Percentiles rank a stretch among this genome's conserved stretches.
Conservation (phyloP, 331 rosid genomes). For the Malus hybrid region DNA sequence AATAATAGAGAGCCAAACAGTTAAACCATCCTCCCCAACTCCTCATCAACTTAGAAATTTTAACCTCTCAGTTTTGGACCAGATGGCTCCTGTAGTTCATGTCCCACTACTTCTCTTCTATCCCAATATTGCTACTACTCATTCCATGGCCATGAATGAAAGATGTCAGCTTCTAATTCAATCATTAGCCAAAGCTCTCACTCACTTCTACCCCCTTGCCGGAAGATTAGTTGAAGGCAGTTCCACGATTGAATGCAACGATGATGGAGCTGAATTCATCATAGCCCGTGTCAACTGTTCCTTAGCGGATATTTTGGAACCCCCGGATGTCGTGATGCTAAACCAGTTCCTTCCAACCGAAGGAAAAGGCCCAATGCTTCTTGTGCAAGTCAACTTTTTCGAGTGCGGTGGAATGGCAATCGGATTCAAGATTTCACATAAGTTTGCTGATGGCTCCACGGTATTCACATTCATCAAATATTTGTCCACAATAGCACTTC, state of each 20-base stretch:
- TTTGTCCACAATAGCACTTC: not conserved
- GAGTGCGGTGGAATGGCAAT: not conserved
- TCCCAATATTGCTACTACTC: not conserved
- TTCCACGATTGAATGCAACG: not conserved
- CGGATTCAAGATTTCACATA: not conserved
- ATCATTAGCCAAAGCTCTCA: not conserved
- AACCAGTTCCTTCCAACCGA: not conserved
- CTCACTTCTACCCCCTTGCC: constrained; percentile 2
- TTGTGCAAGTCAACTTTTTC: not conserved
- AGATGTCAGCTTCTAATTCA: not conserved
- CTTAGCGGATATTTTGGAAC: constrained; percentile 1
- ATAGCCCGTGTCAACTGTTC: not conserved
- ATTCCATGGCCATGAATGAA: too few species aligned
- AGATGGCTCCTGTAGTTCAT: not conserved
- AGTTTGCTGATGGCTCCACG: not conserved
- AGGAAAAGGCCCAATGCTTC: not conserved
- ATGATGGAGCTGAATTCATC: not conserved
- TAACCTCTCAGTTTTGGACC: not conserved
- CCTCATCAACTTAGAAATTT: not conserved
- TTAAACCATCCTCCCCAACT: not conserved
- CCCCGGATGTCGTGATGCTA: not conserved
- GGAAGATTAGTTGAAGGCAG: constrained; percentile 1
- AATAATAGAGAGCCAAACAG: not conserved
- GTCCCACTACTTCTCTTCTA: not conserved
- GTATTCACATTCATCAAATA: not conserved